These are phyloP conservation scores for Monosporascus sp. DNA, from an alignment of 2,329 filamentous ascomycete genomes.

Conservation along the genomic window DNA sequence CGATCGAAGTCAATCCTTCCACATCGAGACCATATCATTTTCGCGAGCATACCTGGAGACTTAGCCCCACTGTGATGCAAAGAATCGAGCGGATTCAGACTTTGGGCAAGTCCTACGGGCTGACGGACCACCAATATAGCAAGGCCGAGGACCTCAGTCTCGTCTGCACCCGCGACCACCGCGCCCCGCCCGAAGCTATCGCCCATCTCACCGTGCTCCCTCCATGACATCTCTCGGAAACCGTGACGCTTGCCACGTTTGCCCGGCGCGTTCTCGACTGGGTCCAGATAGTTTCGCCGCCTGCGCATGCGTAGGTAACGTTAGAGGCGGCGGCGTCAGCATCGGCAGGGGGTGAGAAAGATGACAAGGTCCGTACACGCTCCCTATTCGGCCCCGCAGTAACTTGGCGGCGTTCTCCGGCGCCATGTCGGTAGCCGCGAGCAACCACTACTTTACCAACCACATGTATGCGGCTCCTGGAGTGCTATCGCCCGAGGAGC, in stretches of 20 bases:
- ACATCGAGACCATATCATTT: background rate
- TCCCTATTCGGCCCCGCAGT: constrained; percentile 2
- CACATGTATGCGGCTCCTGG: constrained; percentile 9
- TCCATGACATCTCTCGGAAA: constrained; percentile 10
- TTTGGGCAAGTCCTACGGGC: constrained; percentile 1
- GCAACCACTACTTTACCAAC: constrained; percentile 4
- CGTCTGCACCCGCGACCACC: constrained; percentile 1
- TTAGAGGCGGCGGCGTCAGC: constrained; percentile 1
- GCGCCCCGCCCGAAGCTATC: constrained; percentile 7
- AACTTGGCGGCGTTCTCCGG: background rate
- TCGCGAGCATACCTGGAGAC: constrained; percentile 1
- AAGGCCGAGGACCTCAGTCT: constrained; percentile 1
- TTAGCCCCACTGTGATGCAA: background rate
- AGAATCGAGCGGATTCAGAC: constrained; percentile 3
- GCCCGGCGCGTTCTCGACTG: constrained; percentile 10
- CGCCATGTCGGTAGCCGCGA: background rate
- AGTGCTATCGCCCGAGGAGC: background rate
- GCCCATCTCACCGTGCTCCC: constrained; percentile 8
- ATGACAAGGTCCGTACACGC: background rate
- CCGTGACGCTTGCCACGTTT: constrained; percentile 4
- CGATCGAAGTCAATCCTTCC: background rate
- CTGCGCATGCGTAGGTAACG: constrained; percentile 7
- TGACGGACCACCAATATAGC: constrained; percentile 5
- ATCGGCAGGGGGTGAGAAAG: background rate
- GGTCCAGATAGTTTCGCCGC: constrained; percentile 10